Conservation (phyloP, 2,329 filamentous ascomycete genomes). For the Aspergillus intermedius region DNA sequence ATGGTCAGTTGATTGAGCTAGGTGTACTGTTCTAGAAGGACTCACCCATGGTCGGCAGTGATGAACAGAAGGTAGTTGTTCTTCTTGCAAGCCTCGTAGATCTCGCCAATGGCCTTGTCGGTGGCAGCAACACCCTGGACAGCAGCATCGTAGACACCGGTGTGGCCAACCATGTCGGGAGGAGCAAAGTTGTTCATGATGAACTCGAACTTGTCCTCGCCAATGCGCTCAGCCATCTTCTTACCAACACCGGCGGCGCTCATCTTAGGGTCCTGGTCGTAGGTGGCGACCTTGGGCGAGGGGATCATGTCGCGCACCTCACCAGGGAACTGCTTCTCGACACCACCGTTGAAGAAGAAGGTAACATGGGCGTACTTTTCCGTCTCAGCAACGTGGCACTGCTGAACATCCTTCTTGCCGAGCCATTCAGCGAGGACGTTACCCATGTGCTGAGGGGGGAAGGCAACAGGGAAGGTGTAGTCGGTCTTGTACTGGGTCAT, state of each 20-base stretch:
- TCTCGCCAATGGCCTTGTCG: constrained; percentile 86
- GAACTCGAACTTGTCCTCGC: constrained; percentile 82
- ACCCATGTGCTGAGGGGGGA: constrained; percentile 90
- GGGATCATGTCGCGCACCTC: constrained; percentile 91
- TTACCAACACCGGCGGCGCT: constrained; percentile 83
- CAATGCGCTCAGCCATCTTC: constrained; percentile 81
- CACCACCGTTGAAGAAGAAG: constrained; percentile 99
- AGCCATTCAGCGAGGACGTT: constrained; percentile 98
- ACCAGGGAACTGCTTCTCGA: constrained; percentile 90
- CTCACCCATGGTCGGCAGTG: constrained; percentile 84
- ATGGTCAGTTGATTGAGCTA: not conserved
- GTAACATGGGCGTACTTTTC: constrained; percentile 99
- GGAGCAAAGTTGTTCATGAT: constrained; percentile 99
- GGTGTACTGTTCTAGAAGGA: constrained; percentile 5
- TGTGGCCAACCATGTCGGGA: constrained; percentile 98
- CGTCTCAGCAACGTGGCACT: constrained; percentile 96
- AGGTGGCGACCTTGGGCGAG: constrained; percentile 91
- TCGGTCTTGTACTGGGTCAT: constrained; percentile 99
- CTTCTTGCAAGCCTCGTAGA: constrained; percentile 91
- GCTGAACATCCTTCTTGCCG: constrained; percentile 77
- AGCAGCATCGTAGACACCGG: constrained; percentile 91
- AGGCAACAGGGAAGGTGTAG: constrained; percentile 87
- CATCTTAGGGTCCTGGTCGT: constrained; percentile 94
- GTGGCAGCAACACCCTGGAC: constrained; percentile 78
- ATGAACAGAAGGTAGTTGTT: constrained; percentile 90